These are phyloP conservation scores for Isoetes engelmannii DNA, from an alignment of 83 land plant genomes.

Conservation along the genomic window DNA sequence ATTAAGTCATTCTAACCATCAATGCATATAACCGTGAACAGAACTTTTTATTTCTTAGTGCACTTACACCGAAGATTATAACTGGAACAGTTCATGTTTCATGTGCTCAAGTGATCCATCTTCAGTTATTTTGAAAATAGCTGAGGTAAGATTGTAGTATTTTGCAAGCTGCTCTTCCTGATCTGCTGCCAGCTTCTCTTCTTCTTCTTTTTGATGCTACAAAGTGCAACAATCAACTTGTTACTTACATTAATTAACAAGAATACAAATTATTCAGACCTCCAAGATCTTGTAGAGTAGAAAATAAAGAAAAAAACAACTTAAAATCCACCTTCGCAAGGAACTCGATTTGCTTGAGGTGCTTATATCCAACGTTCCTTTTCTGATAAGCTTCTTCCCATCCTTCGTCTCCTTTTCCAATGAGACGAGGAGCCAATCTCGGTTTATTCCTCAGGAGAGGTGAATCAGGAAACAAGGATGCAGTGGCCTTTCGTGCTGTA, in stretches of 20 bases:
- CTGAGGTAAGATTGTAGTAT: constrained; percentile 12
- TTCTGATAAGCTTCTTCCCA: constrained; percentile 36
- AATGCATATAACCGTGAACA: too few relatives aligned
- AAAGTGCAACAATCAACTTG: neutral
- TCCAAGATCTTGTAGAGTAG: neutral
- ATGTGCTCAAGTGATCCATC: too few relatives aligned
- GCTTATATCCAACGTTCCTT: constrained; percentile 31
- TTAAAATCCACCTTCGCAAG: constrained; percentile 35
- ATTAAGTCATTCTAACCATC: too few relatives aligned
- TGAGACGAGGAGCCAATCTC: constrained; percentile 32
- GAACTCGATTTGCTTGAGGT: constrained; percentile 32
- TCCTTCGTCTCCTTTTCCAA: constrained; percentile 38
- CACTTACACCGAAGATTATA: too few relatives aligned
- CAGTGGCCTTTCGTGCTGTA: constrained; percentile 38
- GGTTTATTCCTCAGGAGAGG: constrained; percentile 38
- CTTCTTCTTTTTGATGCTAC: constrained; percentile 44
- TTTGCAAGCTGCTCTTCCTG: constrained; percentile 34
- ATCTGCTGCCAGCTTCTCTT: constrained; percentile 44
- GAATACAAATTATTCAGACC: neutral
- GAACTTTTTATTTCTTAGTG: too few relatives aligned
- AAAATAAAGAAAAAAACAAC: constrained; percentile 1
- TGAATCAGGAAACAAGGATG: constrained; percentile 49
- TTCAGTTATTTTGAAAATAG: too few relatives aligned
- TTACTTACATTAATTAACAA: neutral
- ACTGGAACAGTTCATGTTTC: too few relatives aligned